Evolutionary conservation across 2,329 filamentous ascomycete species (phyloP), one percentile per base, ranked within the genome.

Genomic region (Acrocalymma vagum): DNA sequence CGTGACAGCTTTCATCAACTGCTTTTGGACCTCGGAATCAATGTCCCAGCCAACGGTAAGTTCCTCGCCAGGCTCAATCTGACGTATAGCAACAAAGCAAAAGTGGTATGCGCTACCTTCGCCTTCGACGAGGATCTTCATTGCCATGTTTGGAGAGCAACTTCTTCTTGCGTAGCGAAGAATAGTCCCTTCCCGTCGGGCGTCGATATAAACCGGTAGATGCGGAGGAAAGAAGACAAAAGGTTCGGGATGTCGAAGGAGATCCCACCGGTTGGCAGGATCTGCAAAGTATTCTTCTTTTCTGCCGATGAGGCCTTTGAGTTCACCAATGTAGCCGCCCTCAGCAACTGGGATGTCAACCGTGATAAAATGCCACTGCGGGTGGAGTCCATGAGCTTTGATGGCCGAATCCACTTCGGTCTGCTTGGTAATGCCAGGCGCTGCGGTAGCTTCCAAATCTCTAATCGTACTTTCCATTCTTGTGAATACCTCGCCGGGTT

Each of bases 151-250:
- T 1, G 94, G 90, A 47, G 83, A 84, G 73, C 94, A 99, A 60
- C 94, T 97, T 53, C 93, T 84, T 41, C 94, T 84, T n/a, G 95
- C 85, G 64, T 94, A 96, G 29, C 94, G 88, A 42, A 94, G 85
- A 23, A 84, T 76, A 4, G 90, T 96, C 15, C 93, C 94, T 73
- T 95, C 90, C 65, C 83, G 83, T 45, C 94, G 82, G 8, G 92
- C 94, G 69, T 96, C 94, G 60, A 99, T 94, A 72, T 92, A 96
- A 9, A 99, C 81, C 0, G 93, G 93, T 7, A 97, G 82, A 43
- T 86, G 80, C 1, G 91, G 90, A 60, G 95, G 92, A 70, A 97
- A 78, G 66, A 79, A 79, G 31, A 79, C 76, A 50, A 79, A 79
- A 4, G 76, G 77, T 53, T 78, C 76, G 2, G 77, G 76, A 49